Evolutionary conservation across 163 green algal genomes (phyloP).

Genomic region (Scenedesmus sp.): DNA sequence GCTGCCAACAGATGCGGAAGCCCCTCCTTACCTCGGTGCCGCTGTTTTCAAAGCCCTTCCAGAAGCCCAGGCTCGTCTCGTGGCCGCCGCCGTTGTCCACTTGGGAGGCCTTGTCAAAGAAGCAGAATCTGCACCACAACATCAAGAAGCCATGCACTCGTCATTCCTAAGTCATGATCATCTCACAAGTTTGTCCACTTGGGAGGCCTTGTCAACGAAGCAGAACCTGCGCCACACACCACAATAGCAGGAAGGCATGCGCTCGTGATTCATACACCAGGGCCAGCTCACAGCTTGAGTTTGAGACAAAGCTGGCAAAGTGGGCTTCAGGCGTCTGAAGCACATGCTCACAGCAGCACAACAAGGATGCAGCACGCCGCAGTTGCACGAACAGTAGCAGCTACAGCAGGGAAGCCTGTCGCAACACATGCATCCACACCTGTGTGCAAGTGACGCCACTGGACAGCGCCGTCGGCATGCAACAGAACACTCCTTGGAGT

Average conservation of each 20-base stretch:
- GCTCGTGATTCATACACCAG: too few relatives aligned
- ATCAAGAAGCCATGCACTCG: too few relatives aligned
- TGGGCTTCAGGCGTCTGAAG: too few relatives aligned
- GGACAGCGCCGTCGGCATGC: slow-evolving; percentile 95
- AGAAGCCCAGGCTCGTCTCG: slow-evolving; percentile 78
- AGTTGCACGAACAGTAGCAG: too few relatives aligned
- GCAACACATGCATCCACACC: slow-evolving; percentile 18
- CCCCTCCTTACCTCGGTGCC: slow-evolving; percentile 52
- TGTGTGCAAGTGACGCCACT: slow-evolving; percentile 47
- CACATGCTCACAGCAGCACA: neutral
- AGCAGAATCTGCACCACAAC: slow-evolving; percentile 68
- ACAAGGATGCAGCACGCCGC: too few relatives aligned
- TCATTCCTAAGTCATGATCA: too few relatives aligned
- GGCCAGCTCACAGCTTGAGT: neutral
- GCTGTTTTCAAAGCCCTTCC: slow-evolving; percentile 71
- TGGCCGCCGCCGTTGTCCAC: slow-evolving; percentile 69
- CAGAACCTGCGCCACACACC: too few relatives aligned
- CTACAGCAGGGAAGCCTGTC: too few relatives aligned
- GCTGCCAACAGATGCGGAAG: neutral
- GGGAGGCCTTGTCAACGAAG: too few relatives aligned
- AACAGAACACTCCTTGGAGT: slow-evolving; percentile 92
- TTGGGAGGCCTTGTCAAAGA: slow-evolving; percentile 84
- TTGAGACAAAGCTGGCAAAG: too few relatives aligned
- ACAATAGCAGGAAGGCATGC: too few relatives aligned
- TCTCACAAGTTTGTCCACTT: too few relatives aligned